phyloP scores from a whole-genome alignment of 2,329 filamentous ascomycete species.

The Penicillium palitans region DNA sequence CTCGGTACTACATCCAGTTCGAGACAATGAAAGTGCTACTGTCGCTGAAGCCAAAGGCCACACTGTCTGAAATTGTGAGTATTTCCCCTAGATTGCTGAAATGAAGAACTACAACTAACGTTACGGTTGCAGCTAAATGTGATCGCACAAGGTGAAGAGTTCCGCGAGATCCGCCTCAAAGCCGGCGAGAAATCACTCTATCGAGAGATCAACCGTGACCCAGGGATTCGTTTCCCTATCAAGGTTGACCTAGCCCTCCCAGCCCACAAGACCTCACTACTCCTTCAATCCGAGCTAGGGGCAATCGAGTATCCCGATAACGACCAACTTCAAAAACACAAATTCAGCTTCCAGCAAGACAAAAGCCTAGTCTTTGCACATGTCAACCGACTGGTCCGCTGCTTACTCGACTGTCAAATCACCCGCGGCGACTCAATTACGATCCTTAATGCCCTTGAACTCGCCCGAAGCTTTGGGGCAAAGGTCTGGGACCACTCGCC shows the following conservation, averaged over 20 bases:
- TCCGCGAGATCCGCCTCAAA: conserved; percentile 70
- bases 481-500: conserved; percentile 79
- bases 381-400: conserved; percentile 68
- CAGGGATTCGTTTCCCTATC: conserved; percentile 69
- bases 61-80: conserved; percentile 68
- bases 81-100: neutral
- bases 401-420: conserved; percentile 73
- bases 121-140: conserved; percentile 57
- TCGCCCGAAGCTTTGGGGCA: conserved; percentile 74
- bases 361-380: conserved; percentile 66
- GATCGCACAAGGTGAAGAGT: conserved; percentile 69
- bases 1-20: conserved; percentile 76
- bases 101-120: conserved; percentile 11
- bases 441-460: conserved; percentile 68
- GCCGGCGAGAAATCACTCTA: conserved; percentile 67
- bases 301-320: conserved; percentile 62
- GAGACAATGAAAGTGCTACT: conserved; percentile 75
- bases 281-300: conserved; percentile 75
- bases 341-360: conserved; percentile 60
- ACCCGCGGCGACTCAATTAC: conserved; percentile 64
- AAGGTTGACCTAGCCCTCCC: conserved; percentile 65
- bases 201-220: conserved; percentile 69
- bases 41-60: conserved; percentile 59
- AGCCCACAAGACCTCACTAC: conserved; percentile 73
- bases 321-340: conserved; percentile 58